Percentiles rank a stretch among this genome's conserved stretches.
phyloP scores from a whole-genome alignment of 345 rosid species.

The Psidium guajava region DNA sequence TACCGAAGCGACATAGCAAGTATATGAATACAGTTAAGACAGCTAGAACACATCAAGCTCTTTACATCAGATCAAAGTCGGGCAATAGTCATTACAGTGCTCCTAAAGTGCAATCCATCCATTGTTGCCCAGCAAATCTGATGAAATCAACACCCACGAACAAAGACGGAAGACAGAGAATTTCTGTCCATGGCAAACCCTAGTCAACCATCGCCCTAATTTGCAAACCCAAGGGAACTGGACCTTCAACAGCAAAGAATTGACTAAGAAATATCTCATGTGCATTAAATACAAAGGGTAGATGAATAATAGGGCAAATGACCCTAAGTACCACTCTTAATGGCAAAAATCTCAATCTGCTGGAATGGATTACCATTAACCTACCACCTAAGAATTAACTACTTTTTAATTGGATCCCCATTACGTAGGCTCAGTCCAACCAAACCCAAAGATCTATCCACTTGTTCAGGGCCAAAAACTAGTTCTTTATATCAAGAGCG shows the following conservation, averaged over 20 bases:
- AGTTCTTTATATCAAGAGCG: background rate
- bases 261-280: background rate
- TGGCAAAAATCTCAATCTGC: background rate
- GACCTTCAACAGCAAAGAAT: constrained; percentile 3
- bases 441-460: background rate
- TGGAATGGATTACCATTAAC: background rate
- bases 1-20: background rate
- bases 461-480: background rate
- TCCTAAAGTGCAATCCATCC: background rate
- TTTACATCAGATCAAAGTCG: background rate
- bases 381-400: background rate
- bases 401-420: background rate
- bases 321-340: background rate
- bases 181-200: background rate
- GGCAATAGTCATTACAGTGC: background rate
- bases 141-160: background rate
- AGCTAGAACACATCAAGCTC: background rate
- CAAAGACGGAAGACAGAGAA: background rate
- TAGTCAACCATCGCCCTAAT: background rate
- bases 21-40: background rate
- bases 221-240: background rate
- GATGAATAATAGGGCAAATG: background rate
- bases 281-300: background rate
- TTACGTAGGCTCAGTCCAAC: background rate
- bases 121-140: background rate